Base-by-base conservation (phyloP, 441 rosid species). In the Capsella rubella region DNA sequence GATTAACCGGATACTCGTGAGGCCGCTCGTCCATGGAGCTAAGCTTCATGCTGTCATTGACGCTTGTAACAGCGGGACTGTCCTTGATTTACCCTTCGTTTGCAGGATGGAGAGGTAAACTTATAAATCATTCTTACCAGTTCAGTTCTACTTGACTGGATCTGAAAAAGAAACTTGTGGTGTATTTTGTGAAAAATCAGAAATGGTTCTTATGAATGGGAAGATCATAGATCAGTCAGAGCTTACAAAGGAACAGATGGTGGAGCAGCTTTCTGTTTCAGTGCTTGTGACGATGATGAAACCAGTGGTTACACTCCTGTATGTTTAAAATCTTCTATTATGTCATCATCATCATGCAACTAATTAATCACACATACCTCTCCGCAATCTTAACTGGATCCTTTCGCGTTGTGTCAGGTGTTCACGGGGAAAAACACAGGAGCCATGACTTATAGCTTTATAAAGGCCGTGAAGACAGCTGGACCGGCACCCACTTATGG, bases 1-100 rank as follows among this genome's bases (percentile, higher is more conserved):
- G 72, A 81, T 91, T 49, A 91, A 91, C 34, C 71, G 54, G 12
- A 85, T 80, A 40, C 84, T 93, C 18, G 92, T 93, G 4, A 85
- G 88, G 82, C 96, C 95, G 1, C 82, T 92, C 21, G 88, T 87
- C 28, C 73, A 54, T 43, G 93, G 89, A 15, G 93, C 78, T 67
- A 85, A 70, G 63, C 95, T 93, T 63, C 95, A 89, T n/a, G 91
- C 94, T 39, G 72, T 91, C 37, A 60, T 93, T 8, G 98, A 93
- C 72, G 76, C 96, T n/a, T 89, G 98, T 79, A 71, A 86, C 69
- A 91, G 97, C 35, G 92, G 90, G 49, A 89, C 98, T 46, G 76
- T 88, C 8, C 90, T 93, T 55, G 91, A 93, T 74, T 84, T 90
- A 15, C 87, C 88, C 37, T 87, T 79, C 74, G 52, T 84, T 25